Percentiles rank a stretch among this genome's conserved stretches.
Evolutionary conservation across 75 land plant genomes (phyloP).

Genomic region (Pseudotsuga menziesii): DNA sequence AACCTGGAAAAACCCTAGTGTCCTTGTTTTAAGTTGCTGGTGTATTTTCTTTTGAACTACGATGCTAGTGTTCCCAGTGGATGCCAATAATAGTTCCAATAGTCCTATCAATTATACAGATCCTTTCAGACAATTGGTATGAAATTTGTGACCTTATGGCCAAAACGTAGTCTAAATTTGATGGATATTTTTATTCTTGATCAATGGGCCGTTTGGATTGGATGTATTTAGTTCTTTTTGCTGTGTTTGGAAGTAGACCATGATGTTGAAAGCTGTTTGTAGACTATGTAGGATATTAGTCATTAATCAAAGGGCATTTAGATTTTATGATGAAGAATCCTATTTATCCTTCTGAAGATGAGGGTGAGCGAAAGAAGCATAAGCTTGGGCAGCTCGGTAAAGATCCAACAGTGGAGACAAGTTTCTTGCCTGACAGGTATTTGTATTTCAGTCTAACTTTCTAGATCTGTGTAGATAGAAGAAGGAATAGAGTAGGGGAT

Average conservation of each 20-base stretch:
- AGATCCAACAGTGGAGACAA: conserved; percentile 94
- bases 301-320: neutral
- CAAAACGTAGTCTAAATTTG: too few relatives aligned
- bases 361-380: conserved; percentile 25
- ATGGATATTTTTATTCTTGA: too few relatives aligned
- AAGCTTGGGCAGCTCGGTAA: conserved; percentile 58
- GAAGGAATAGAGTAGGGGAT: neutral
- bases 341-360: conserved; percentile 15
- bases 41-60: too few relatives aligned
- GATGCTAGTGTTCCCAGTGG: too few relatives aligned
- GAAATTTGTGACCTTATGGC: too few relatives aligned
- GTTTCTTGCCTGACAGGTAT: conserved; percentile 98
- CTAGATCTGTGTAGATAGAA: neutral
- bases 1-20: too few relatives aligned
- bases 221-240: neutral
- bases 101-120: too few relatives aligned
- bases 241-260: neutral
- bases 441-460: conserved; percentile 8
- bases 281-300: neutral
- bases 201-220: neutral
- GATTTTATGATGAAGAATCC: neutral
- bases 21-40: too few relatives aligned
- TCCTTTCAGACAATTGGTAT: too few relatives aligned
- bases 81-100: too few relatives aligned
- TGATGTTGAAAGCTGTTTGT: neutral